Percentiles rank a stretch among this genome's conserved stretches.
These are phyloP conservation scores for Cardiospermum halicacabum DNA, from an alignment of 345 rosid genomes.

Conservation along the genomic window DNA sequence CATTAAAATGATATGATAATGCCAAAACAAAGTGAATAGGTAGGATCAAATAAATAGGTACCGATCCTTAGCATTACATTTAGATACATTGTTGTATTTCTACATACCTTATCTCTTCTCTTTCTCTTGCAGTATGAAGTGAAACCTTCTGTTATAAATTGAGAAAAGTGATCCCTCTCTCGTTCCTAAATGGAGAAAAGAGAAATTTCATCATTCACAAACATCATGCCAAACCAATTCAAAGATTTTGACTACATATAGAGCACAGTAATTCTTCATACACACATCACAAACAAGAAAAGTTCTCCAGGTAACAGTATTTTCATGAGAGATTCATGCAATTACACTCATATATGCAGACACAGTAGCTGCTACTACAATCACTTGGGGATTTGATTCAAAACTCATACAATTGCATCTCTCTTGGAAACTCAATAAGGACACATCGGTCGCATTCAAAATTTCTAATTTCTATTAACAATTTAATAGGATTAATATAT, in stretches of 20 bases:
- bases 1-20: neutral
- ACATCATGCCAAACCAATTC: neutral
- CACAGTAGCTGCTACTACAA: neutral
- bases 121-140: conserved; percentile 93
- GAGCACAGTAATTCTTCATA: neutral
- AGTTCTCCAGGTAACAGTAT: too few relatives aligned
- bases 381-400: neutral
- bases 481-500: too few relatives aligned
- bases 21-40: neutral
- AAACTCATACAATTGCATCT: neutral
- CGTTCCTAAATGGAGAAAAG: conserved; percentile 57
- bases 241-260: neutral
- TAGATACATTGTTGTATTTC: neutral
- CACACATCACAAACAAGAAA: too few relatives aligned
- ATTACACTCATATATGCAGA: too few relatives aligned
- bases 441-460: neutral
- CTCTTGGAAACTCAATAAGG: neutral
- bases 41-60: neutral
- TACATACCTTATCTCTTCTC: conserved; percentile 87
- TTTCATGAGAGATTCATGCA: too few relatives aligned
- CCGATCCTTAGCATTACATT: too few relatives aligned
- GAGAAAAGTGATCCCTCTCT: conserved; percentile 98
- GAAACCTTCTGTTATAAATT: conserved; percentile 92
- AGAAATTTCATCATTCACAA: conserved; percentile 4
- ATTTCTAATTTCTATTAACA: too few relatives aligned